phyloP scores from a whole-genome alignment of 805 yeast genomes.

The Kazachstania africana region DNA sequence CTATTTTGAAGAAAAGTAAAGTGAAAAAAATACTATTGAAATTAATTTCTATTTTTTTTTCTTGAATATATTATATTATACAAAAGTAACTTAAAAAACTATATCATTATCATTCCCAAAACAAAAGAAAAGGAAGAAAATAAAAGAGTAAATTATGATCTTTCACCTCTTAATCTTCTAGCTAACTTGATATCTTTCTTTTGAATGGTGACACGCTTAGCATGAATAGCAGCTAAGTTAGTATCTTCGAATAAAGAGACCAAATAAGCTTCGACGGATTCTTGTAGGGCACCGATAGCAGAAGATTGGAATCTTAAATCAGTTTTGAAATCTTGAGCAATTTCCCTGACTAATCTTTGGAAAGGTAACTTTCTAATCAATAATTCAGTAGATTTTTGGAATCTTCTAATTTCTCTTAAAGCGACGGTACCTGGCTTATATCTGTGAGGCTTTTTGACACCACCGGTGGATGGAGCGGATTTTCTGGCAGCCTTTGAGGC shows the following conservation, averaged over 20 bases:
- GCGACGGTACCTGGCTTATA: conserved; percentile 96
- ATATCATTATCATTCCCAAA: background rate
- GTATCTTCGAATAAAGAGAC: conserved; percentile 95
- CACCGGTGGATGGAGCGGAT: conserved; percentile 82
- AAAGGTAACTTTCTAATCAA: conserved; percentile 92
- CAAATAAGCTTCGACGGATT: conserved; percentile 94
- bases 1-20: too few species aligned
- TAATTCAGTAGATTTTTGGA: conserved; percentile 90
- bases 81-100: too few species aligned
- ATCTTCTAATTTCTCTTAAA: conserved; percentile 91
- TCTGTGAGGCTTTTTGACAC: conserved; percentile 91
- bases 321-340: conserved; percentile 86
- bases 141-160: conserved; percentile 38
- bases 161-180: conserved; percentile 94
- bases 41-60: too few species aligned
- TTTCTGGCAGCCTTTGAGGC: conserved; percentile 90
- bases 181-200: conserved; percentile 97
- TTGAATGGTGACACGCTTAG: conserved; percentile 96
- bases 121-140: background rate
- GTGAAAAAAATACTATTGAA: too few species aligned
- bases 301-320: conserved; percentile 93
- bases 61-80: too few species aligned
- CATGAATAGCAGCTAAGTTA: conserved; percentile 95
- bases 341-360: conserved; percentile 93
- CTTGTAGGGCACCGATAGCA: conserved; percentile 94